Base-by-base conservation (phyloP, 495 filamentous ascomycete species). In the Annulohypoxylon maeteangense region DNA sequence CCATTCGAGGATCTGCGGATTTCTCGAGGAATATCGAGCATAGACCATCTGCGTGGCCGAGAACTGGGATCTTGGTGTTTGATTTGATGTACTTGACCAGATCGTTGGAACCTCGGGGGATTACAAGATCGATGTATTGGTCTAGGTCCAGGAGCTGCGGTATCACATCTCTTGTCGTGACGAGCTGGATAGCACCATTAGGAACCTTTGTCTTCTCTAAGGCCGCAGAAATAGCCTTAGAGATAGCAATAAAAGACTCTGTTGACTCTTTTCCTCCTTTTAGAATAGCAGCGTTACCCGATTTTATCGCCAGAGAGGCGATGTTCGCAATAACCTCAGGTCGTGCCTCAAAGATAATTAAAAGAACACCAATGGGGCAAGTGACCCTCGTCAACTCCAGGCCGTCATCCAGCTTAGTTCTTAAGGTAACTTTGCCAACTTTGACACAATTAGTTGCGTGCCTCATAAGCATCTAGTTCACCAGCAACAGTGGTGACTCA, bases 281-380 rank as follows among this genome's bases (percentile, higher is more conserved):
- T 50, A 99, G 82, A 66, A 99, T 98, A 62, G 94, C 95, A 25
- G 95, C 91, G 82, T 99, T 99, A 61, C 93, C 95, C 14, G 95
- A 98, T 78, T 99, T 99, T 70, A 99, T 90, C 10, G 96, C 93
- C 36, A 99, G 85, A n/a, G 96, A 91, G 59, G 95, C 93, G 67
- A 99, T 98, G 75, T 99, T 99, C 45, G 96, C 95, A 78, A 99
- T 99, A 62, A 99, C 96, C 78, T 99, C 95, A 7, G 95, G 95
- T 29, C 95, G 91, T 22, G 96, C 96, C 81, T 99, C 95, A 75
- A 99, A 99, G 66, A 99, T 98, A 71, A 98, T 97, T 53, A 99
- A 85, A 23, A 99, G 87, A 20, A 98, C 94, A 51, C 95, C 95
- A 70, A 99, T 98, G 1, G 95, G 95, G 75, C 93, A 98, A 27